These are phyloP conservation scores for Boletus mariae DNA, from an alignment of 1,284 basidiomycete genomes.

Conservation along the genomic window DNA sequence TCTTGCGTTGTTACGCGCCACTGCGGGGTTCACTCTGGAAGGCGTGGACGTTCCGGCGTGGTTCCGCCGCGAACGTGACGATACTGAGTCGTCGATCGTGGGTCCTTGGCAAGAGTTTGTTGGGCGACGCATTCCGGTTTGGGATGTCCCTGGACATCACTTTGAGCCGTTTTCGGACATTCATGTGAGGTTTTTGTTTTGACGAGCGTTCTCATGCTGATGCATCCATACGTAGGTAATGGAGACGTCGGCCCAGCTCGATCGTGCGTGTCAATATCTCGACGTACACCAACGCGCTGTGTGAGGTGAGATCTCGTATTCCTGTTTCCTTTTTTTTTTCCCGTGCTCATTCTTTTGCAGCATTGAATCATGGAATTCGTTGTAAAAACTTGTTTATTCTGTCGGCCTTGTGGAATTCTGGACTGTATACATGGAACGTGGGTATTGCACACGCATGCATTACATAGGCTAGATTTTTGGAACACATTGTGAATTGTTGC, in stretches of 20 bases:
- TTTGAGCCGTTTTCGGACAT: constrained; percentile 52
- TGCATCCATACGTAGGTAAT: constrained; percentile 10
- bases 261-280: constrained; percentile 19
- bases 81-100: constrained; percentile 21
- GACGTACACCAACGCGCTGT: constrained; percentile 1
- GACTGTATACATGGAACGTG: not conserved
- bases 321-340: not conserved
- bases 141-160: constrained; percentile 65
- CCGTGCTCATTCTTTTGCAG: not conserved
- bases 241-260: constrained; percentile 26
- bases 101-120: constrained; percentile 49
- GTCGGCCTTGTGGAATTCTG: not conserved
- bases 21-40: constrained; percentile 36
- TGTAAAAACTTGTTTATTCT: not conserved
- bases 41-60: constrained; percentile 37
- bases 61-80: constrained; percentile 40
- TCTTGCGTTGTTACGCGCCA: constrained; percentile 45
- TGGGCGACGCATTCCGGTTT: constrained; percentile 36
- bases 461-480: not conserved
- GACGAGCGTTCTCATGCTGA: not conserved
- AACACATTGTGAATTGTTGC: not conserved
- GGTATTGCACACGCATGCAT: not conserved
- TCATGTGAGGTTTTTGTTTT: constrained; percentile 38
- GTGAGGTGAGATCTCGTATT: not conserved
- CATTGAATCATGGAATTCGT: not conserved